phyloP scores from a whole-genome alignment of 2,329 filamentous ascomycete species.

The Hypomyces rosellus region DNA sequence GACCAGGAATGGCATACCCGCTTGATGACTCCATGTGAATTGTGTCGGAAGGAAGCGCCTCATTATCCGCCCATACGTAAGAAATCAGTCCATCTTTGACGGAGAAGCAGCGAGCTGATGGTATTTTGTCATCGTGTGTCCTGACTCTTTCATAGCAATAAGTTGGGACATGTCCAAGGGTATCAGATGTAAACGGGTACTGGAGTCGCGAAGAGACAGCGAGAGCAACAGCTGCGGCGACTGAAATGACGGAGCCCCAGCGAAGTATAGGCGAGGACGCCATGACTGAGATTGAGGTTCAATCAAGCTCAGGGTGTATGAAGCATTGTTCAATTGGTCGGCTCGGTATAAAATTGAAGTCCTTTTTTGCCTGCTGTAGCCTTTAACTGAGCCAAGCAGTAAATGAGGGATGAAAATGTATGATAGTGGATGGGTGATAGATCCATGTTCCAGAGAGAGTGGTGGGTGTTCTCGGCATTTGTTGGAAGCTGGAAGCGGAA shows the following conservation, averaged over 20 bases:
- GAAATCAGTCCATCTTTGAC: conserved; percentile 46
- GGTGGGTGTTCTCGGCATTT: too few relatives aligned
- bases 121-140: conserved; percentile 30
- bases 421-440: too few relatives aligned
- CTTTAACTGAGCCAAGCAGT: background rate
- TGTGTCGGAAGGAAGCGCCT: conserved; percentile 23
- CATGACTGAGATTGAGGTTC: background rate
- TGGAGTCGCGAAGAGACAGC: conserved; percentile 26
- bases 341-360: background rate
- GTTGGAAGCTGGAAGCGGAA: too few relatives aligned
- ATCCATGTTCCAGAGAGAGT: too few relatives aligned
- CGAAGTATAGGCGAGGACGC: conserved; percentile 16
- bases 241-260: conserved; percentile 26
- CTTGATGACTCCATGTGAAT: conserved; percentile 16
- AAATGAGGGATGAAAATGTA: conserved; percentile 1
- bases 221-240: conserved; percentile 24
- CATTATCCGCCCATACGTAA: conserved; percentile 36
- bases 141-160: conserved; percentile 36
- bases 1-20: conserved; percentile 57
- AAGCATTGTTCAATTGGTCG: background rate
- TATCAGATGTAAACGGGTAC: conserved; percentile 17
- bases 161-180: conserved; percentile 13
- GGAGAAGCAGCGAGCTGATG: conserved; percentile 48
- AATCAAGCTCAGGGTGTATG: background rate
- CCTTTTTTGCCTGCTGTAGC: background rate